phyloP scores from a whole-genome alignment of 2,329 filamentous ascomycete genomes.

The Ophiostoma quercus region DNA sequence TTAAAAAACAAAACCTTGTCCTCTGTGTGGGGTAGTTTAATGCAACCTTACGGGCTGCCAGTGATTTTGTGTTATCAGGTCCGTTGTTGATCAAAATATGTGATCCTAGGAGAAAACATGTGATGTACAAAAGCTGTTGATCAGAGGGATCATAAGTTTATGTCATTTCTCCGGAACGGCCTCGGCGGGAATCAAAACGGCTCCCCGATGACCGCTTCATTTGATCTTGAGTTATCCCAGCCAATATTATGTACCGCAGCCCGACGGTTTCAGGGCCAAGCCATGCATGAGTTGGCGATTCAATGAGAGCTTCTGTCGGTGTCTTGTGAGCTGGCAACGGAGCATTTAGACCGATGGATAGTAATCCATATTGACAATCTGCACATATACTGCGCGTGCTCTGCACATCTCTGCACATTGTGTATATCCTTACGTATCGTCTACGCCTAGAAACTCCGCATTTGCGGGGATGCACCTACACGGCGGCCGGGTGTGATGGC shows the following conservation, averaged over 20 bases:
- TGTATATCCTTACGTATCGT: background rate
- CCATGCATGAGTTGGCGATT: background rate
- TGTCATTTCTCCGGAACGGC: no score
- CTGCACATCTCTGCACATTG: background rate
- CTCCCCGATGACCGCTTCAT: no score
- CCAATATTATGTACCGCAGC: background rate
- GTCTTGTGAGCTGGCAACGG: background rate
- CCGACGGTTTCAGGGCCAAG: background rate
- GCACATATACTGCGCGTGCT: background rate
- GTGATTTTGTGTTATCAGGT: background rate
- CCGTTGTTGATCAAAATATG: background rate
- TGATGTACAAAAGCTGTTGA: no score
- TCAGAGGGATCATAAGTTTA: no score
- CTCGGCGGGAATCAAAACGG: no score
- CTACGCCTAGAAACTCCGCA: background rate
- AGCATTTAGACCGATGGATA: background rate
- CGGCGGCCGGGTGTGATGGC: background rate
- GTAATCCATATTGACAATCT: background rate
- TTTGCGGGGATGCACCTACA: slow-evolving; percentile 3
- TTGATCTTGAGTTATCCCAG: no score
- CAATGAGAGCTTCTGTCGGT: background rate
- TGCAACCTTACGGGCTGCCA: background rate
- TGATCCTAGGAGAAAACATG: no score
- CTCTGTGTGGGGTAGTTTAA: background rate
- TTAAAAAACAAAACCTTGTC: background rate